These are phyloP conservation scores for Cryptococcus wingfieldii DNA, from an alignment of 1,284 basidiomycete genomes.

Conservation along the genomic window DNA sequence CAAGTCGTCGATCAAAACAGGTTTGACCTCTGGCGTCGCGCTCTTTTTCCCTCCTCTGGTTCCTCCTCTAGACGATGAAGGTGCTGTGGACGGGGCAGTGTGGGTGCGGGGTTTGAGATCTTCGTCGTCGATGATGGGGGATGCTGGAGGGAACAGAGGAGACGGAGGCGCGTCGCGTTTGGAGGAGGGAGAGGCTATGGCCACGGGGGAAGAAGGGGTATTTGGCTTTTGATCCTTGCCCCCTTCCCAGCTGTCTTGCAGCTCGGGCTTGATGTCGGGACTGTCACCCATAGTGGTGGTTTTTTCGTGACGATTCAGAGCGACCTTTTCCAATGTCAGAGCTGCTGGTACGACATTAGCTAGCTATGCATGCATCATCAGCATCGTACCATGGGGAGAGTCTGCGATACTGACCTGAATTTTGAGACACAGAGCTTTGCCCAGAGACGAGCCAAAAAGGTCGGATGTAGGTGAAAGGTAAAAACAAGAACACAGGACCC, in stretches of 20 bases:
- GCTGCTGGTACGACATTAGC: background rate
- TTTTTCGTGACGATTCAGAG: background rate
- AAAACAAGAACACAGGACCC: no score
- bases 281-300: background rate
- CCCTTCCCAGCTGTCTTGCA: background rate
- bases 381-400: background rate
- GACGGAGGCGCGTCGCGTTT: background rate
- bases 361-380: background rate
- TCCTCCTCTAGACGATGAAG: background rate
- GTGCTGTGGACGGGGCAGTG: background rate
- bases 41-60: background rate
- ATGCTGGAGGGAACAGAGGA: background rate
- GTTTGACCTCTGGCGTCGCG: constrained; percentile 2
- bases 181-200: background rate
- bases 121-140: constrained; percentile 10
- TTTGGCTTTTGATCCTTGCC: background rate
- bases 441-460: no score
- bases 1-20: constrained; percentile 64
- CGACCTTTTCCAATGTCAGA: background rate
- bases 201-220: background rate
- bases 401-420: no score
- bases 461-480: no score
- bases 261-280: background rate
- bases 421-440: no score
- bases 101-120: constrained; percentile 15